Percentiles rank a stretch among this genome's conserved stretches.
Conservation (phyloP, 1,284 basidiomycete genomes). For the Pseudomicrostroma phylloplanum region DNA sequence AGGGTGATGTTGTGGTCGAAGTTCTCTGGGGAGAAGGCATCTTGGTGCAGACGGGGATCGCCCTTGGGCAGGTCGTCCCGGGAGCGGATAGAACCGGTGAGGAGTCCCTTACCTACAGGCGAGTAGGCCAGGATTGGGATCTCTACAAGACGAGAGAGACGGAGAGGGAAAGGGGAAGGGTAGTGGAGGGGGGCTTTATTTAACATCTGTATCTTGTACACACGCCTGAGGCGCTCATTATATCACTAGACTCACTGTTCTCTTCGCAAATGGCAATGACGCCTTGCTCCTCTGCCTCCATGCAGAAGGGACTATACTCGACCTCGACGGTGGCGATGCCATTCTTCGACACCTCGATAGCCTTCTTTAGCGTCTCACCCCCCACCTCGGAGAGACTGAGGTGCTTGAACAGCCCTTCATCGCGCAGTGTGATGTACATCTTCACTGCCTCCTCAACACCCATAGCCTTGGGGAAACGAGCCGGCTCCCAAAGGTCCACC, state of each 20-base stretch:
- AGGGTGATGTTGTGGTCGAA: constrained; percentile 60
- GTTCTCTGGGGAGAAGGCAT: constrained; percentile 55
- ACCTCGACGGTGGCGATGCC: constrained; percentile 60
- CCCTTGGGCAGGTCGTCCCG: constrained; percentile 57
- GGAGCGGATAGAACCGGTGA: constrained; percentile 59
- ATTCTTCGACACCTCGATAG: constrained; percentile 18
- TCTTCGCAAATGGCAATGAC: constrained; percentile 53
- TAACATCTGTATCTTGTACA: too few relatives aligned
- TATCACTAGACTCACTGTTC: constrained; percentile 29
- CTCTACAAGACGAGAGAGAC: constrained; percentile 17
- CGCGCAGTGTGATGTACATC: constrained; percentile 14
- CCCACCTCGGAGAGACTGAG: constrained; percentile 41
- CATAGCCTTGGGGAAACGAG: neutral
- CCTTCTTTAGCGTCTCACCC: constrained; percentile 29
- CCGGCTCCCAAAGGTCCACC: constrained; percentile 38
- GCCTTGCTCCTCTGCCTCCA: constrained; percentile 53
- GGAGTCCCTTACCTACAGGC: constrained; percentile 60
- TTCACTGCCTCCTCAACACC: neutral
- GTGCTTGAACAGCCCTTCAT: constrained; percentile 38
- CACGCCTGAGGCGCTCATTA: neutral
- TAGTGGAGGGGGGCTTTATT: too few relatives aligned
- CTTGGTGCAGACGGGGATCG: constrained; percentile 54
- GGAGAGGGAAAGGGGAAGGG: neutral
- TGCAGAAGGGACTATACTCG: constrained; percentile 62
- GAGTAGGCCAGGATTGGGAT: constrained; percentile 62